Base-by-base conservation (phyloP, 2,329 filamentous ascomycete species). In the Aspergillus terreus region DNA sequence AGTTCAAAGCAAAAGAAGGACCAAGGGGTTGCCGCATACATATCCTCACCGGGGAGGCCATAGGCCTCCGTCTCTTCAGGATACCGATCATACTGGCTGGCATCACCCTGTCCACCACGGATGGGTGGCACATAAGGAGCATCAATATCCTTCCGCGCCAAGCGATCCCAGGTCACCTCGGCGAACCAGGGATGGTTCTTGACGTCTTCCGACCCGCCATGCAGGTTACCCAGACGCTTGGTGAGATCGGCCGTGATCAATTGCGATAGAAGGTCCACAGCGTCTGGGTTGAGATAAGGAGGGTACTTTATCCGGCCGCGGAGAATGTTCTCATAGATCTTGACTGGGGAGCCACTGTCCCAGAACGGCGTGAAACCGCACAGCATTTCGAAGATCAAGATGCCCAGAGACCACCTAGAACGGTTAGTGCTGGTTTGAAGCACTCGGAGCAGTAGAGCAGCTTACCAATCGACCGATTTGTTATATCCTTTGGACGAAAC, bases 401-500 rank as follows among this genome's bases (percentile, higher is more conserved):
- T 97, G 43, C 94, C 94, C 52, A 99, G 81, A 48, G 92, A 97
- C 94, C 94, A 99, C 92, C 92, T 96, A 60, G 9, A 21, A 45
- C 35, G 14, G 43, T 15, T 23, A 27, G 21, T 4, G 12, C 14
- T 4, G 11, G 4, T 6, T 11, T 9, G 11, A 15, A 32, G 30
- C 12, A 17, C n/a, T 7, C 36, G 2, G 12, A 4, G 11, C 35
- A 38, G 11, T n/a, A 44, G 41, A 36, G 51, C 51, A 43, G 76
- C 88, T 76, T 76, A 96, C 94, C 94, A 99, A 71, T 99, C 94
- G 15, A 99, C 94, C 38, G 92, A 96, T 73, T 97, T 99, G 78
- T 99, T 99, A 79, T 99, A 99, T 48, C 94, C 94, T 76, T 97
- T 97, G 71, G 92, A 96, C 54, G 91, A 92, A n/a, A 99, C 94